Conservation (phyloP, 2,329 filamentous ascomycete species). For the Venturia asperata region DNA sequence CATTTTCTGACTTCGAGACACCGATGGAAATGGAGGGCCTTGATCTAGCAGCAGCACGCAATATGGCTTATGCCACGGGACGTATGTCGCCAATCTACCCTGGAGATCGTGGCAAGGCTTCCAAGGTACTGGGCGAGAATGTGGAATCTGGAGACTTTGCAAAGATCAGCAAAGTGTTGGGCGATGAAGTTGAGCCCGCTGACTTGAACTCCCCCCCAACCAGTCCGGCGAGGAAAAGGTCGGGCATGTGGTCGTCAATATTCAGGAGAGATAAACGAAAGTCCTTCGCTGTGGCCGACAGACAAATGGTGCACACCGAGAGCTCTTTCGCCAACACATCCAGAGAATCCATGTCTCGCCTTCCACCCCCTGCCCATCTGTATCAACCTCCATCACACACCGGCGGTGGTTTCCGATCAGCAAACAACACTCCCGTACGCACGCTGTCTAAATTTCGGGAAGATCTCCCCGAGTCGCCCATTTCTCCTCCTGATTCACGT, state of each 20-base stretch:
- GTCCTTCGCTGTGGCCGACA: conserved; percentile 41
- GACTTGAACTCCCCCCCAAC: conserved; percentile 19
- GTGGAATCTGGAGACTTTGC: conserved; percentile 13
- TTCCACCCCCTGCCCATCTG: conserved; percentile 46
- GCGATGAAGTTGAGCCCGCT: conserved; percentile 1
- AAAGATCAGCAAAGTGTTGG: conserved; percentile 9
- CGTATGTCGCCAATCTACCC: conserved; percentile 14
- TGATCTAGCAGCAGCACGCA: background rate
- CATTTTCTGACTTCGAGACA: conserved; percentile 12
- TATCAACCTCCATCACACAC: conserved; percentile 28
- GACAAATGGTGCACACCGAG: conserved; percentile 57
- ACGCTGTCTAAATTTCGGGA: conserved; percentile 89
- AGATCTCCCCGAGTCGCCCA: conserved; percentile 76
- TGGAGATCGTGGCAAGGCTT: conserved; percentile 17
- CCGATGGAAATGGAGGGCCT: conserved; percentile 11
- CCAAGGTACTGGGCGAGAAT: conserved; percentile 12
- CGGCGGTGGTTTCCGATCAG: conserved; percentile 36
- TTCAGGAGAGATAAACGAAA: conserved; percentile 58
- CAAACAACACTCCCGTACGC: conserved; percentile 59
- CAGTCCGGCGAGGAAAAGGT: conserved; percentile 12
- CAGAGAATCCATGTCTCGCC: conserved; percentile 69
- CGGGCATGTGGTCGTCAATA: conserved; percentile 53
- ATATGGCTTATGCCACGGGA: background rate
- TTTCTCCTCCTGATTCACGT: conserved; percentile 78
- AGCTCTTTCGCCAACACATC: conserved; percentile 75